These are phyloP conservation scores for Eucalyptus virginea DNA, from an alignment of 345 rosid genomes.

Conservation along the genomic window DNA sequence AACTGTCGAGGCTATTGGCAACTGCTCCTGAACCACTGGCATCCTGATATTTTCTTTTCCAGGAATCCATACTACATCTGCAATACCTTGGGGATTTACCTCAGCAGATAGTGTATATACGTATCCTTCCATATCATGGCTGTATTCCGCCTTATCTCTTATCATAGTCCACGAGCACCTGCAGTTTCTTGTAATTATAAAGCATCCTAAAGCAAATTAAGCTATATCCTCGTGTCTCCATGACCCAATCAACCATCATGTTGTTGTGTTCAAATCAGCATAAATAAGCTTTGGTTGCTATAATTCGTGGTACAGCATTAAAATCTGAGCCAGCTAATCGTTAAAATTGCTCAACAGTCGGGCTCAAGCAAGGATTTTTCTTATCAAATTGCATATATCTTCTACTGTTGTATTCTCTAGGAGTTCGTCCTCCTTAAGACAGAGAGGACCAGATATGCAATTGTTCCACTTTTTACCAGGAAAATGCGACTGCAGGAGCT, in stretches of 20 bases:
- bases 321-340: not conserved
- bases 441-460: not conserved
- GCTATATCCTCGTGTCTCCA: not conserved
- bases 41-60: not conserved
- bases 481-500: not conserved
- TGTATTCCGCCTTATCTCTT: not conserved
- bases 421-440: not conserved
- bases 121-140: not conserved
- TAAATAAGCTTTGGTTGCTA: not conserved
- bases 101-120: not conserved
- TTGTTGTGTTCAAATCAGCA: not conserved
- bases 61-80: not conserved
- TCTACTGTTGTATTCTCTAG: not conserved
- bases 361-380: not conserved
- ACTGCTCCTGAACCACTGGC: not conserved
- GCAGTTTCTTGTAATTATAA: not conserved
- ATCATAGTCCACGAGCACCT: not conserved
- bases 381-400: not conserved
- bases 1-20: not conserved
- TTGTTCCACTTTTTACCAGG: not conserved
- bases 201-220: not conserved
- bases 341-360: not conserved
- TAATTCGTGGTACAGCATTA: not conserved
- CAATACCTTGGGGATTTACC: not conserved
- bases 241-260: not conserved